Percentiles rank a stretch among this genome's conserved stretches.
Evolutionary conservation across 768 basidiomycete genomes (phyloP).

Genomic region (Hebeloma cylindrosporum): DNA sequence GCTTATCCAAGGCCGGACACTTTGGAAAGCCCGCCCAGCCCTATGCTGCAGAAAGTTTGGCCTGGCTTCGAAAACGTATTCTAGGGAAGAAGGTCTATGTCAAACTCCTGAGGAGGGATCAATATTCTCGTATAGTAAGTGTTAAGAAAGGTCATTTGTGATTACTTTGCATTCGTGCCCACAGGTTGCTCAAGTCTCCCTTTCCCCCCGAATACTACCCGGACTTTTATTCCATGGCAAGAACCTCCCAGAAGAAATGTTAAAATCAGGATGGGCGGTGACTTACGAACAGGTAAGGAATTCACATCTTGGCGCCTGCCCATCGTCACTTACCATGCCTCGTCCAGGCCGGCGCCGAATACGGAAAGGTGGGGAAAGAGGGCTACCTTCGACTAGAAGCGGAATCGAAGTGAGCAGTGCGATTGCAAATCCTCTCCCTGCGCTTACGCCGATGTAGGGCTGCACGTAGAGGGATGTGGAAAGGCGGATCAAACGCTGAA

Average conservation of each 20-base stretch:
- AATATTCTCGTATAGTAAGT: constrained; percentile 80
- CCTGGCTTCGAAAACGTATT: constrained; percentile 63
- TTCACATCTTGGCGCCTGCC: neutral
- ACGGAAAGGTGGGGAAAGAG: constrained; percentile 69
- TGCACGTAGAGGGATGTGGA: constrained; percentile 77
- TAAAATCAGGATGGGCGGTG: constrained; percentile 72
- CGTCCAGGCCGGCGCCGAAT: constrained; percentile 64
- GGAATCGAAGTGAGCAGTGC: constrained; percentile 59
- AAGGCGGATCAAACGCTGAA: constrained; percentile 50
- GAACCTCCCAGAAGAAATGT: constrained; percentile 68
- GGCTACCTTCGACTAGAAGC: constrained; percentile 60
- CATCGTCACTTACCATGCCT: neutral
- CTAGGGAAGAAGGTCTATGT: constrained; percentile 64
- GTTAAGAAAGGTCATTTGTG: neutral
- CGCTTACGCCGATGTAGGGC: too few species aligned
- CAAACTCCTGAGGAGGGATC: constrained; percentile 75
- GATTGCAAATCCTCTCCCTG: neutral
- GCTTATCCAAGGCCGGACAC: constrained; percentile 58
- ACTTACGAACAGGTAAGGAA: constrained; percentile 62
- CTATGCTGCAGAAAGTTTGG: constrained; percentile 68
- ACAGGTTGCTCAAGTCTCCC: constrained; percentile 68
- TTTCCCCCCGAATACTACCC: constrained; percentile 55
- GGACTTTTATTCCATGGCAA: constrained; percentile 45
- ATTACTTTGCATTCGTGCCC: too few species aligned
- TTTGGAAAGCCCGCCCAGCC: constrained; percentile 83